phyloP scores from a whole-genome alignment of 768 basidiomycete genomes.

The Chiua virens region DNA sequence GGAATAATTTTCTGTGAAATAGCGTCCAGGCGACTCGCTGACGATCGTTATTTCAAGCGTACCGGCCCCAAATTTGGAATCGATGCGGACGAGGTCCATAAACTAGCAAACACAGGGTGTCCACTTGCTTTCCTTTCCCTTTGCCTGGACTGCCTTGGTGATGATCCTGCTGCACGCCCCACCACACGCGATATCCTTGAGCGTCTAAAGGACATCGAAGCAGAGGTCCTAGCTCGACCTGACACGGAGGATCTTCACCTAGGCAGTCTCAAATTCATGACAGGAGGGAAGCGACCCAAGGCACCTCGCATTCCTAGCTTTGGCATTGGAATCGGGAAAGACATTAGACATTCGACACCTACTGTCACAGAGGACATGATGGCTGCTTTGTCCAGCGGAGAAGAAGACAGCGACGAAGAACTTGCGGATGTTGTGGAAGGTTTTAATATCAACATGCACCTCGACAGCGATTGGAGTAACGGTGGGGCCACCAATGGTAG shows the following conservation, averaged over 20 bases:
- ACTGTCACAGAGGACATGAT: conserved; percentile 37
- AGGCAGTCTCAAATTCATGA: conserved; percentile 84
- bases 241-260: conserved; percentile 74
- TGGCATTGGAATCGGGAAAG: conserved; percentile 66
- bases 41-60: conserved; percentile 77
- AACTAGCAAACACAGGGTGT: conserved; percentile 68
- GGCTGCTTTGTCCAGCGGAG: conserved; percentile 38
- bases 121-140: conserved; percentile 77
- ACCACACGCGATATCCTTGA: conserved; percentile 78
- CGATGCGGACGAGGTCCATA: conserved; percentile 69
- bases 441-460: conserved; percentile 47
- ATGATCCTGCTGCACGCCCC: conserved; percentile 68
- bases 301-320: conserved; percentile 87
- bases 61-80: conserved; percentile 77
- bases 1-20: conserved; percentile 95
- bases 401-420: conserved; percentile 66
- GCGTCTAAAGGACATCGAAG: conserved; percentile 76
- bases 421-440: conserved; percentile 58
- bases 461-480: conserved; percentile 47
- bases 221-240: conserved; percentile 71
- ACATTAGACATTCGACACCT: conserved; percentile 42
- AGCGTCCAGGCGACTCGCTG: conserved; percentile 78
- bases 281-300: conserved; percentile 56
- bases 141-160: conserved; percentile 72
- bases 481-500: conserved; percentile 36